Conservation (phyloP, 2,329 filamentous ascomycete species). For the Neoarthrinium moseri region DNA sequence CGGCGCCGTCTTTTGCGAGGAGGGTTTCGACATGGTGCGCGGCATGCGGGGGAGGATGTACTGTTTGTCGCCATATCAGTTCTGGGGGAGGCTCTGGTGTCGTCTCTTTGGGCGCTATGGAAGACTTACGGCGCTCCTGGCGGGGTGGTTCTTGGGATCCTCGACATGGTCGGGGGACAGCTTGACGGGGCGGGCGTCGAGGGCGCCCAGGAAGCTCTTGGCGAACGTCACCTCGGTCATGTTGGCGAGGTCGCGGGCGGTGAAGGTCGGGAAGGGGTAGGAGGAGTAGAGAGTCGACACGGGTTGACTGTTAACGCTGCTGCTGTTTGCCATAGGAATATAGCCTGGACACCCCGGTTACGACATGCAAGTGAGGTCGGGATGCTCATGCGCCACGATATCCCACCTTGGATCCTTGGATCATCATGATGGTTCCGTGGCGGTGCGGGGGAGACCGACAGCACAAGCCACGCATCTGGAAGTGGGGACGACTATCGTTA, state of each 20-base stretch:
- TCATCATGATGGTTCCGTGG: too few relatives aligned
- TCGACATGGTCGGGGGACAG: constrained; percentile 88
- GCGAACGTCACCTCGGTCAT: constrained; percentile 88
- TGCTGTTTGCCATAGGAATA: constrained; percentile 2
- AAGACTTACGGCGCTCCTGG: constrained; percentile 69
- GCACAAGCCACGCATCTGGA: too few relatives aligned
- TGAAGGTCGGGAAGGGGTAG: constrained; percentile 16
- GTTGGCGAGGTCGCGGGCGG: constrained; percentile 23
- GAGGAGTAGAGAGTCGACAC: constrained; percentile 11
- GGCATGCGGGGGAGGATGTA: constrained; percentile 71
- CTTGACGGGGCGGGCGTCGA: constrained; percentile 78
- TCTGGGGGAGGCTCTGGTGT: not conserved
- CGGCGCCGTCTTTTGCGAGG: constrained; percentile 43
- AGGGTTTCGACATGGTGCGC: constrained; percentile 50
- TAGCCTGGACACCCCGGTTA: not conserved
- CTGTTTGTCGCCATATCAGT: constrained; percentile 37
- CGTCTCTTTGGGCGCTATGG: too few relatives aligned
- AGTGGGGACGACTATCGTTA: too few relatives aligned
- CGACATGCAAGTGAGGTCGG: not conserved
- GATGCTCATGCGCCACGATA: constrained; percentile 1
- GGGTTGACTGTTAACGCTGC: not conserved
- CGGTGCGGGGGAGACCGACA: too few relatives aligned
- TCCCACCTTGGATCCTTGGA: too few relatives aligned
- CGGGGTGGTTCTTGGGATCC: constrained; percentile 75
- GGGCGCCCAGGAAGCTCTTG: constrained; percentile 74